Conservation (phyloP, 352 stramenopile species). For the Phytophthora capsici region DNA sequence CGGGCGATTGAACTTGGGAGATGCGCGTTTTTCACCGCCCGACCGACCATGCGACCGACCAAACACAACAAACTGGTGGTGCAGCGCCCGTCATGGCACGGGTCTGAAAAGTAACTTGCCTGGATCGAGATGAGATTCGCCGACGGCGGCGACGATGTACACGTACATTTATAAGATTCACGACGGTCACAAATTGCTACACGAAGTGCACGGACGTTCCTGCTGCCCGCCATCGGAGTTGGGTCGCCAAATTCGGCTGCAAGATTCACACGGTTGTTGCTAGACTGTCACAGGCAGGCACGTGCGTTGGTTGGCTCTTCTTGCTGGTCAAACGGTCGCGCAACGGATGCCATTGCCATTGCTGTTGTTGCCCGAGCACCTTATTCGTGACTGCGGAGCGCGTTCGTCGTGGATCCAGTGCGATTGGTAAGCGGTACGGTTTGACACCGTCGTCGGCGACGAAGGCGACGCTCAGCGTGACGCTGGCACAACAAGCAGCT, state of each 20-base stretch:
- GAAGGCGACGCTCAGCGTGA: too few relatives aligned
- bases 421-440: constrained; percentile 11
- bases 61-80: constrained; percentile 2
- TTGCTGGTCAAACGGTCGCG: constrained; percentile 9
- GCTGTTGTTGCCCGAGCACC: background rate
- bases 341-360: too few relatives aligned
- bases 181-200: background rate
- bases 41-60: constrained; percentile 22
- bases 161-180: background rate
- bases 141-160: background rate
- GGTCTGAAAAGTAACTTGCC: background rate
- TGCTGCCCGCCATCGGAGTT: background rate
- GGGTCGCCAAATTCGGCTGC: background rate
- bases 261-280: constrained; percentile 10
- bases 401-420: constrained; percentile 11
- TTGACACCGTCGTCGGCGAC: background rate
- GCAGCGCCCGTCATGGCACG: background rate
- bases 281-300: constrained; percentile 25
- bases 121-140: constrained; percentile 2
- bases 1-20: constrained; percentile 25
- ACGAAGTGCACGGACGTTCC: background rate
- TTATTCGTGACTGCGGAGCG: constrained; percentile 13
- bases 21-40: constrained; percentile 25
- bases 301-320: constrained; percentile 31
- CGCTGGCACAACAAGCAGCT: constrained; percentile 1